These are phyloP conservation scores for Mycena sanguinolenta DNA, from an alignment of 768 basidiomycete genomes.

Conservation along the genomic window DNA sequence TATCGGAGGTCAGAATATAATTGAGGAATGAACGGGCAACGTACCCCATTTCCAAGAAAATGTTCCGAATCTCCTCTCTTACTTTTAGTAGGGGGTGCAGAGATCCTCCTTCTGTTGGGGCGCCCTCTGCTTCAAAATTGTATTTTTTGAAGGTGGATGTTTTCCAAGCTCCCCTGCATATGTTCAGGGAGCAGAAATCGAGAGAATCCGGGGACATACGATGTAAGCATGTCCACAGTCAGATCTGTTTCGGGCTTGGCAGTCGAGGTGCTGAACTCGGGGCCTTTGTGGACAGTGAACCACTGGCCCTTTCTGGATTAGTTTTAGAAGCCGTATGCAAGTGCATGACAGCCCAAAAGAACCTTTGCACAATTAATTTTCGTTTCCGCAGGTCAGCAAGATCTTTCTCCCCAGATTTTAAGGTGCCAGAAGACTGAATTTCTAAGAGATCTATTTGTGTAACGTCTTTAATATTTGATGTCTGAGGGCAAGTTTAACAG, in stretches of 20 bases:
- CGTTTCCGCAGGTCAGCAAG: conserved; percentile 92
- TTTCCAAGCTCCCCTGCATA: conserved; percentile 91
- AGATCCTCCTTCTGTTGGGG: conserved; percentile 90
- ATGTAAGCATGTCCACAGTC: conserved; percentile 93
- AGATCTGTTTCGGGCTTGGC: conserved; percentile 96
- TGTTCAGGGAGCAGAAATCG: conserved; percentile 21
- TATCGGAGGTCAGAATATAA: conserved; percentile 46
- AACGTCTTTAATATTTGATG: conserved; percentile 73
- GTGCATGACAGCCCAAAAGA: neutral
- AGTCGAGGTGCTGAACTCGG: conserved; percentile 89
- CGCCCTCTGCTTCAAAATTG: conserved; percentile 97
- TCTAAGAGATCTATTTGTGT: conserved; percentile 83
- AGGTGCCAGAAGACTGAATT: conserved; percentile 78
- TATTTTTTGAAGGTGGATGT: conserved; percentile 95
- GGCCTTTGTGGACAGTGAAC: conserved; percentile 90
- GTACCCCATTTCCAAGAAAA: conserved; percentile 99
- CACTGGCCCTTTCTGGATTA: conserved; percentile 89
- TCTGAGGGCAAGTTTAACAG: conserved; percentile 55
- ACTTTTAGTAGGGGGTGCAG: conserved; percentile 98
- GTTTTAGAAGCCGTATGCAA: conserved; percentile 20
- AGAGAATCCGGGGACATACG: conserved; percentile 64
- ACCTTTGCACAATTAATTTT: conserved; percentile 88
- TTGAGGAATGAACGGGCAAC: conserved; percentile 37
- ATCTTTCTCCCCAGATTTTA: conserved; percentile 82
- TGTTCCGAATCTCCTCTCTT: conserved; percentile 95